A percentile compares a stretch with the other conserved stretches of the same genome.
These are phyloP conservation scores for Aspergillus ochraceoroseus DNA, from an alignment of 2,329 filamentous ascomycete genomes.

Conservation along the genomic window DNA sequence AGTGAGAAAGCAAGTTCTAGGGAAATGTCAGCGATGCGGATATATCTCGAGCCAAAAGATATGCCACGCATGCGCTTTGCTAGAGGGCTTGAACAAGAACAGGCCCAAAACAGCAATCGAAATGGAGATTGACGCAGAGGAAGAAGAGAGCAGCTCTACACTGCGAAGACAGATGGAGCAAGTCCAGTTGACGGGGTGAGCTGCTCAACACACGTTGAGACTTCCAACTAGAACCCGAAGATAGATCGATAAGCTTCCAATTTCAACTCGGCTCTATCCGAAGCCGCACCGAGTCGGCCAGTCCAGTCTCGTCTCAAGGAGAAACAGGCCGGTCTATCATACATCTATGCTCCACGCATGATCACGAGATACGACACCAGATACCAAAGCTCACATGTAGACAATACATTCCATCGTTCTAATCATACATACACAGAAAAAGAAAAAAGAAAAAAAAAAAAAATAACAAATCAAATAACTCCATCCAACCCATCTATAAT, in stretches of 20 bases:
- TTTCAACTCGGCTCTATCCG: too few species aligned
- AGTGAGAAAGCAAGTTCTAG: slow-evolving; percentile 52
- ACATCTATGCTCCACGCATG: not conserved
- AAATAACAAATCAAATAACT: not conserved
- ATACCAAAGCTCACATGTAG: slow-evolving; percentile 4
- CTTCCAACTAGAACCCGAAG: too few species aligned
- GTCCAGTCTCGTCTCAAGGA: slow-evolving; percentile 5
- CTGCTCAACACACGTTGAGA: too few species aligned
- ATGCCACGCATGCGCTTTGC: slow-evolving; percentile 86
- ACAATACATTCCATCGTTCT: not conserved
- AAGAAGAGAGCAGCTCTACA: slow-evolving; percentile 50
- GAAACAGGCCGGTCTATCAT: slow-evolving; percentile 2
- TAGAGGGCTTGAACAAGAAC: slow-evolving; percentile 84
- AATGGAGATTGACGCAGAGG: slow-evolving; percentile 45
- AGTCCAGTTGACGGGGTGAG: slow-evolving; percentile 41
- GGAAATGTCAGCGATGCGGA: slow-evolving; percentile 79
- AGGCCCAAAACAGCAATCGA: slow-evolving; percentile 46
- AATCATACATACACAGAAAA: slow-evolving; percentile 4
- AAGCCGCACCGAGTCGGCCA: not conserved
- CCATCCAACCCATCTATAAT: not conserved
- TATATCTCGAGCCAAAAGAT: slow-evolving; percentile 93
- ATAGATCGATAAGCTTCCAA: too few species aligned
- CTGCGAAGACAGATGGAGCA: slow-evolving; percentile 49
- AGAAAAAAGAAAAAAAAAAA: slow-evolving; percentile 2
- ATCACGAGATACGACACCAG: slow-evolving; percentile 3